phyloP scores from a whole-genome alignment of 352 stramenopile species.

The Globisporangium recalcitrans region DNA sequence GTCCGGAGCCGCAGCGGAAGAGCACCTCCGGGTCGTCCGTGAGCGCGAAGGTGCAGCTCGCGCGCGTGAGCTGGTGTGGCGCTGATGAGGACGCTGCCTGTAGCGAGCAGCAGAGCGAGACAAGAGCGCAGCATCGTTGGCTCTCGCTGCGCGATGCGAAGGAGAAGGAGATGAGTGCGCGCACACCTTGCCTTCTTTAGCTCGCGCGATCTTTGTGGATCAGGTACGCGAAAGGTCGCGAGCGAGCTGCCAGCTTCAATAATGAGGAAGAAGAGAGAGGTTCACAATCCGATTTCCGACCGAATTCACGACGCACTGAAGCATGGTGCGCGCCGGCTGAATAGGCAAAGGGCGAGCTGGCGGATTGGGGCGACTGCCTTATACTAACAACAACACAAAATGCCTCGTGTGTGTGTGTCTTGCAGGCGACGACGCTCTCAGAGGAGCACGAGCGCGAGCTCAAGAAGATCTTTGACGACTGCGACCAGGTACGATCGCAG shows the following conservation, averaged over 20 bases:
- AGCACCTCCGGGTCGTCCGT: conserved; percentile 15
- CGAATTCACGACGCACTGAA: too few relatives aligned
- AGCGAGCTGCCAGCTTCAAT: too few relatives aligned
- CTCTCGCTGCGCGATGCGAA: background rate
- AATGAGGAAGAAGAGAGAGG: too few relatives aligned
- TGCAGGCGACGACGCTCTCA: conserved; percentile 45
- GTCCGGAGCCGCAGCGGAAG: conserved; percentile 19
- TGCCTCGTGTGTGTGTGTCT: background rate
- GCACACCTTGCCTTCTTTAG: background rate
- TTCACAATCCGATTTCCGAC: too few relatives aligned
- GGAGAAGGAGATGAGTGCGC: background rate
- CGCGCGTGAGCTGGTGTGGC: background rate
- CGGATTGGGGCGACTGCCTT: too few relatives aligned
- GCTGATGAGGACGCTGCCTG: background rate
- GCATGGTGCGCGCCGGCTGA: too few relatives aligned
- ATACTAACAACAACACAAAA: too few relatives aligned
- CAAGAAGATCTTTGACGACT: conserved; percentile 75
- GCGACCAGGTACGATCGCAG: conserved; percentile 40
- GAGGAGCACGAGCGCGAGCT: conserved; percentile 66
- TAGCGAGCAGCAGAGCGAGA: background rate
- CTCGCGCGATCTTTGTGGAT: background rate
- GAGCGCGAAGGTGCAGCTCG: conserved; percentile 9
- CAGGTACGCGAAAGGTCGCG: too few relatives aligned
- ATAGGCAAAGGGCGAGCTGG: too few relatives aligned
- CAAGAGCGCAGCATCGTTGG: background rate